These are phyloP conservation scores for Septoria petroselini DNA, from an alignment of 2,329 filamentous ascomycete species.

Conservation along the genomic window DNA sequence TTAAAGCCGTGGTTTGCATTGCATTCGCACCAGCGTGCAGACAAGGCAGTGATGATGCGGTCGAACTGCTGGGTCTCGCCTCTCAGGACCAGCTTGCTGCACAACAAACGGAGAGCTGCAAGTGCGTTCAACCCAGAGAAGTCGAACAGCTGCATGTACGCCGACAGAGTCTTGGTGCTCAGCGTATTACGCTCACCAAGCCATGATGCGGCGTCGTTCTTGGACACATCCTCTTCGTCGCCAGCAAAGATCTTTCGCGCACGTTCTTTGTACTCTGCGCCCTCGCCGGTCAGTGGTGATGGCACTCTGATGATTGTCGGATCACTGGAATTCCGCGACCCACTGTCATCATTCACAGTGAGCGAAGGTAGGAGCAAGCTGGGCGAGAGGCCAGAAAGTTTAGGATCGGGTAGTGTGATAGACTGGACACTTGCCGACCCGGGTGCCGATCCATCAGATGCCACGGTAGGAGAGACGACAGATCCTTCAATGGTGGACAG, in stretches of 20 bases:
- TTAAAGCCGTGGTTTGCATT: constrained; percentile 94
- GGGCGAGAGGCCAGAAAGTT: background rate
- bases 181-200: constrained; percentile 67
- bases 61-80: constrained; percentile 97
- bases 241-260: constrained; percentile 82
- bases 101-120: constrained; percentile 72
- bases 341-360: constrained; percentile 49
- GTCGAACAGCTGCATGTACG: constrained; percentile 91
- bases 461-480: constrained; percentile 4
- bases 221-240: constrained; percentile 74
- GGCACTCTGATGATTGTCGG: constrained; percentile 24
- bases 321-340: constrained; percentile 37
- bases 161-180: constrained; percentile 57
- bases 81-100: constrained; percentile 74
- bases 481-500: constrained; percentile 19
- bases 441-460: constrained; percentile 6
- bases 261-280: constrained; percentile 68
- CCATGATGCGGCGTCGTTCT: constrained; percentile 79
- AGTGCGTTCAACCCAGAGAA: constrained; percentile 80
- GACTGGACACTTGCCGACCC: background rate
- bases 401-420: background rate
- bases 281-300: constrained; percentile 26
- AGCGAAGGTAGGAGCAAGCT: constrained; percentile 35
- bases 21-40: constrained; percentile 86
- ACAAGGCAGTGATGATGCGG: constrained; percentile 84